Conservation (phyloP, 441 rosid species). For the Populus tomentosa region DNA sequence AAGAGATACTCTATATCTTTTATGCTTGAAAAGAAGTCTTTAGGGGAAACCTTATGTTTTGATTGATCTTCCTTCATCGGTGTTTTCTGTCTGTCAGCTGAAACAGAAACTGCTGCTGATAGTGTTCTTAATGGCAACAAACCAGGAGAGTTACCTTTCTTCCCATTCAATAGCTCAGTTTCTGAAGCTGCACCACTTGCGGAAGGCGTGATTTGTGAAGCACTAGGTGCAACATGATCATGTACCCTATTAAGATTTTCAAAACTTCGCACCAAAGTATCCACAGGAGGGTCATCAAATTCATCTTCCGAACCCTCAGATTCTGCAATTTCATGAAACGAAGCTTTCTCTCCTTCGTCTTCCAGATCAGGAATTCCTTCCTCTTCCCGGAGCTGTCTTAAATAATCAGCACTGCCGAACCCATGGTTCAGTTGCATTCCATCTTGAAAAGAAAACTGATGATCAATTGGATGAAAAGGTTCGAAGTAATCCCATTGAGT, state of each 20-base stretch:
- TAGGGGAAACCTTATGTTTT: conserved; percentile 54
- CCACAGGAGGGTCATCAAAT: conserved; percentile 66
- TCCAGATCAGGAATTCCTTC: conserved; percentile 66
- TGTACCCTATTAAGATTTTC: conserved; percentile 67
- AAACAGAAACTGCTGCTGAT: conserved; percentile 29
- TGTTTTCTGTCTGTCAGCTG: conserved; percentile 38
- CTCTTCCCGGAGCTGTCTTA: conserved; percentile 49
- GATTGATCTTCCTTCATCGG: conserved; percentile 42
- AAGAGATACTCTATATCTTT: conserved; percentile 78
- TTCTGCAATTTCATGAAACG: conserved; percentile 50
- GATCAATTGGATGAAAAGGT: conserved; percentile 61
- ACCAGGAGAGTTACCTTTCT: conserved; percentile 59
- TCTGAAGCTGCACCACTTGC: conserved; percentile 44
- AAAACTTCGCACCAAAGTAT: conserved; percentile 76
- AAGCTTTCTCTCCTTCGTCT: conserved; percentile 59
- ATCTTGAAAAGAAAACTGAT: conserved; percentile 54
- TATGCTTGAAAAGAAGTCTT: conserved; percentile 81
- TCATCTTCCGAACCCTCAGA: conserved; percentile 73
- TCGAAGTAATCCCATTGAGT: conserved; percentile 91
- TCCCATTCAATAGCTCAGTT: conserved; percentile 44
- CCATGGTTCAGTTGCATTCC: conserved; percentile 36
- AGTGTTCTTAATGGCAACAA: conserved; percentile 60
- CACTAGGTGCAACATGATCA: conserved; percentile 33
- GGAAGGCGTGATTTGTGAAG: conserved; percentile 39
- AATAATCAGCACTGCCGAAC: conserved; percentile 44